Evolutionary conservation across 345 rosid genomes (phyloP), one percentile per base, ranked within the genome.

Genomic region (Salix arbutifolia): DNA sequence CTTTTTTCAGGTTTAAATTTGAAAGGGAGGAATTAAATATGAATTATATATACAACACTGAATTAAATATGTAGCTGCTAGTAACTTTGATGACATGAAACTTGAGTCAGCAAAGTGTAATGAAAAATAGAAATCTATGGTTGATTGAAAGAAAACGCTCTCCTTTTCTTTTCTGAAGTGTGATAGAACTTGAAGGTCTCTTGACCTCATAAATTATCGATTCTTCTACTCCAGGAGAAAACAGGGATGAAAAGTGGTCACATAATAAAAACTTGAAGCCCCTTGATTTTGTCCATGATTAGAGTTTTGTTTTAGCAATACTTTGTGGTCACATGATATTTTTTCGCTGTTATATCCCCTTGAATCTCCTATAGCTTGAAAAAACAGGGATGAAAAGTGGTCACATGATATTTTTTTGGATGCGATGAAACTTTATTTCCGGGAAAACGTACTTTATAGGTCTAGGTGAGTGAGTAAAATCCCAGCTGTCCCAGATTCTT

Each of bases 401-500:
- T n/a, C n/a, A n/a, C n/a, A n/a, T 31, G 0, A 33, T 5, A 33
- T 33, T 33, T 33, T 4, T 33, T 4, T 31, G 33, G 33, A 31
- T 31, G 4, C 5, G 1, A 33, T 33, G 35, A 33, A 33, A 33
- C 4, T 4, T 31, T 33, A 33, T 33, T 33, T 33, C 6, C 35
- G 1, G 4, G 5, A 33, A 33, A 33, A 0, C 0, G 5, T 33
- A 33, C 4, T 33, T 33, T 33, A 4, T 33, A 5, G 1, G 35
- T 33, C 1, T 0, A 33, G 5, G 1, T 4, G 35, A 33, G 6
- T 33, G 6, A 4, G 4, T 33, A 33, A 33, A 33, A 33, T 4
- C 1, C 5, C 1, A 5, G 6, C 2, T 33, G 6, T 33, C 0
- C 1, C 1, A 33, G 6, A 33, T 5, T 33, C 5, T 33, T 33